A percentile compares a stretch with the other conserved stretches of the same genome.
phyloP scores from a whole-genome alignment of 2,329 filamentous ascomycete species.

The Neofusicoccum sp. region DNA sequence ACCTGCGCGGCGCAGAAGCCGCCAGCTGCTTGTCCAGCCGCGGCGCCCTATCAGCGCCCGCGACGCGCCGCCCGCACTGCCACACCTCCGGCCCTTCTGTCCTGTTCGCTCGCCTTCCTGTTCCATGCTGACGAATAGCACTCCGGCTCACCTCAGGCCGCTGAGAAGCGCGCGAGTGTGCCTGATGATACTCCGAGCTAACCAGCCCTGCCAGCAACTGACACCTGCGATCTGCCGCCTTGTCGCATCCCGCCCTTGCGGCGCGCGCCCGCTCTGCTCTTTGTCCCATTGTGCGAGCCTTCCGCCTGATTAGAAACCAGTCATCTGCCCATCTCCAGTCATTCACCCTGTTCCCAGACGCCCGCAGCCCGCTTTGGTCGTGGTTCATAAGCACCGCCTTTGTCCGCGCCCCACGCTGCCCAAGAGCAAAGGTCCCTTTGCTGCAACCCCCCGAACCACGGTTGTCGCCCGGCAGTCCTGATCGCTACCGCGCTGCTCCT shows the following conservation, averaged over 20 bases:
- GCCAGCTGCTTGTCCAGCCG: slow-evolving; percentile 6
- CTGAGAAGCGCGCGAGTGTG: slow-evolving; percentile 17
- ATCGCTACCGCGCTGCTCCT: background rate
- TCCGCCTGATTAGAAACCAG: slow-evolving; percentile 19
- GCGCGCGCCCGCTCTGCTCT: slow-evolving; percentile 14
- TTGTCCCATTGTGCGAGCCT: slow-evolving; percentile 19
- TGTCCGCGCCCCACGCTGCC: slow-evolving; percentile 13
- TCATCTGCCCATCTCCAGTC: slow-evolving; percentile 18
- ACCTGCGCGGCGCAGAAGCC: slow-evolving; percentile 6
- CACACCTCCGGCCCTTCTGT: slow-evolving; percentile 15
- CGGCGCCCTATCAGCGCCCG: slow-evolving; percentile 9
- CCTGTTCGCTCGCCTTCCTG: slow-evolving; percentile 12
- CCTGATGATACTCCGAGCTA: slow-evolving; percentile 18
- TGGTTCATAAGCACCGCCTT: slow-evolving; percentile 16
- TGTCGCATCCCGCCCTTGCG: slow-evolving; percentile 18
- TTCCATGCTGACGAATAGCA: slow-evolving; percentile 11
- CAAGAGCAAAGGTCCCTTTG: background rate
- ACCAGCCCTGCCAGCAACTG: slow-evolving; percentile 18
- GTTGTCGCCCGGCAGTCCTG: background rate
- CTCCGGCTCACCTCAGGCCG: slow-evolving; percentile 16
- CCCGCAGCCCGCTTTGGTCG: slow-evolving; percentile 5
- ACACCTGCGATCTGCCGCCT: slow-evolving; percentile 19
- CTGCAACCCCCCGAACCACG: background rate
- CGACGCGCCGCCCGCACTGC: slow-evolving; percentile 8
- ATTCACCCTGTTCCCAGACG: slow-evolving; percentile 7